A percentile compares a stretch with the other conserved stretches of the same genome.
These are phyloP conservation scores for Casuarina equisetifolia DNA, from an alignment of 306 rosid species.

Conservation along the genomic window DNA sequence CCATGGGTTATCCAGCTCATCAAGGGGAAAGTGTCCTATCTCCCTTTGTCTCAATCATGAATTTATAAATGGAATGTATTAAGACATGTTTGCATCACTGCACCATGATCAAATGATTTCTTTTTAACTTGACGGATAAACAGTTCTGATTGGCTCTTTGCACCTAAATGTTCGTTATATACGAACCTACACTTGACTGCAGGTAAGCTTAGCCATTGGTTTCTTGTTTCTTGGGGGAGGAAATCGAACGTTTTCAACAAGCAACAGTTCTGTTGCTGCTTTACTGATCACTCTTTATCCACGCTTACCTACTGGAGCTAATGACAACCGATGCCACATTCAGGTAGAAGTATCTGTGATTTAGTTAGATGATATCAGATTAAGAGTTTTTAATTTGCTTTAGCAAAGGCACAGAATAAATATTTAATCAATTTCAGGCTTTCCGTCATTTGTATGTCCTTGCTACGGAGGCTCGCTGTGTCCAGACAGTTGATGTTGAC, in stretches of 20 bases:
- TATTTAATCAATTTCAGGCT: slow-evolving; percentile 48
- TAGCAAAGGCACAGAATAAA: no score
- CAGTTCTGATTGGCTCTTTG: slow-evolving; percentile 17
- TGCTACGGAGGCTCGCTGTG: slow-evolving; percentile 97
- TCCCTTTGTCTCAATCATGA: not conserved
- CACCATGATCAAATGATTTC: not conserved
- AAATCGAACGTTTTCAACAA: slow-evolving; percentile 86
- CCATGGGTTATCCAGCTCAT: not conserved
- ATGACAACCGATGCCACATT: slow-evolving; percentile 94
- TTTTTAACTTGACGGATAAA: not conserved
- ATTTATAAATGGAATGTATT: slow-evolving; percentile 3
- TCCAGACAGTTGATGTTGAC: slow-evolving; percentile 97
- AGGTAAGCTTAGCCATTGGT: slow-evolving; percentile 95
- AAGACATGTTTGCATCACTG: not conserved
- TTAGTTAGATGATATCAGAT: not conserved
- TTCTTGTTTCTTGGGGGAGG: slow-evolving; percentile 99
- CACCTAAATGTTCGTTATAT: slow-evolving; percentile 19
- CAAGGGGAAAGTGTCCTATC: not conserved
- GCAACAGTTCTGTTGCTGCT: slow-evolving; percentile 85
- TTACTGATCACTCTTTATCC: slow-evolving; percentile 92
- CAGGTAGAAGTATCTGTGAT: slow-evolving; percentile 57
- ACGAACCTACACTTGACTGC: slow-evolving; percentile 19
- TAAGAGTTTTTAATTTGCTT: no score
- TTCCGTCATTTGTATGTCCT: slow-evolving; percentile 93
- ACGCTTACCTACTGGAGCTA: slow-evolving; percentile 93